A percentile compares a stretch with the other conserved stretches of the same genome.
These are phyloP conservation scores for Cutaneotrichosporon daszewskae DNA, from an alignment of 1,284 basidiomycete genomes.

Conservation along the genomic window DNA sequence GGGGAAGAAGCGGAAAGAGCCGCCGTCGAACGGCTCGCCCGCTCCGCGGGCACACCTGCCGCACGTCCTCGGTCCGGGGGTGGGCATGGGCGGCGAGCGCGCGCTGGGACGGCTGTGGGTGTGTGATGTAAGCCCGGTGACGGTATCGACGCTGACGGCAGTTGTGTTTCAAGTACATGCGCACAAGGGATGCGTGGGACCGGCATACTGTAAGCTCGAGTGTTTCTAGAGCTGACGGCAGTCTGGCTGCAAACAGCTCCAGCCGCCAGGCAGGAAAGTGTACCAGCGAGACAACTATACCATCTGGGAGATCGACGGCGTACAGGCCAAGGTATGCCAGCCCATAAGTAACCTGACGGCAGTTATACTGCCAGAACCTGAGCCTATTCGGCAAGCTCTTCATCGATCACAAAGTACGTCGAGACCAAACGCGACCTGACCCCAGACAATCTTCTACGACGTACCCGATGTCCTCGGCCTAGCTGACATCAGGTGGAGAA, in stretches of 20 bases:
- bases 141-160: conserved; percentile 11
- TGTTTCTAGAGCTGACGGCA: conserved; percentile 38
- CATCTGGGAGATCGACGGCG: conserved; percentile 95
- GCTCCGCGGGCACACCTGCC: background rate
- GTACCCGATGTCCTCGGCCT: too few relatives aligned
- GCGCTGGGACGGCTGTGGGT: conserved; percentile 43
- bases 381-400: conserved; percentile 97
- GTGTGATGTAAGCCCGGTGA: conserved; percentile 37
- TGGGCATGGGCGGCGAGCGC: conserved; percentile 52
- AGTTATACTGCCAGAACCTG: conserved; percentile 94
- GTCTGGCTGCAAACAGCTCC: conserved; percentile 64
- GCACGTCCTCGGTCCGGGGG: conserved; percentile 61
- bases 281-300: conserved; percentile 84
- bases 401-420: conserved; percentile 79
- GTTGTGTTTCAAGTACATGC: conserved; percentile 95
- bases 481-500: conserved; percentile 62
- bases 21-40: background rate
- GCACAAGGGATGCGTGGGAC: conserved; percentile 64
- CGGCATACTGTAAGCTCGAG: conserved; percentile 60
- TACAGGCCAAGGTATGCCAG: conserved; percentile 73
- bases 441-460: conserved; percentile 79
- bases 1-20: conserved; percentile 13
- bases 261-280: conserved; percentile 83
- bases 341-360: conserved; percentile 20
- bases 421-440: too few relatives aligned